phyloP scores from a whole-genome alignment of 2,329 filamentous ascomycete genomes.

The Tolypocladium inflatum region DNA sequence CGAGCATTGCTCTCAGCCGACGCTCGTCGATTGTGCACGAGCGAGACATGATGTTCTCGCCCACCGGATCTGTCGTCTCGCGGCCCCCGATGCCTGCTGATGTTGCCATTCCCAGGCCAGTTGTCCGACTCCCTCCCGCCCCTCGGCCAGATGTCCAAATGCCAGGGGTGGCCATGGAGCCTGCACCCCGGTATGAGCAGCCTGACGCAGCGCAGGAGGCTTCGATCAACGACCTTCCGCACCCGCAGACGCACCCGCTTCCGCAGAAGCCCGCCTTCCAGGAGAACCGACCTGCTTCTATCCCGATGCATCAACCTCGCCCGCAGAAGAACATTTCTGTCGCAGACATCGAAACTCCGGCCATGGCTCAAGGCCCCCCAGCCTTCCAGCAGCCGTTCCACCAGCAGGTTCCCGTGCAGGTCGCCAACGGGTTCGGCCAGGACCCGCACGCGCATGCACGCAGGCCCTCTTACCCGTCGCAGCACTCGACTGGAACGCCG shows the following conservation, averaged over 20 bases:
- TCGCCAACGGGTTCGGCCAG: conserved; percentile 46
- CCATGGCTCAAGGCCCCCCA: conserved; percentile 47
- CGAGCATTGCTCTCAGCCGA: conserved; percentile 80
- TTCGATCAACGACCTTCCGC: conserved; percentile 42
- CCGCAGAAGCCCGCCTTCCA: conserved; percentile 49
- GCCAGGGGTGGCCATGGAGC: conserved; percentile 9
- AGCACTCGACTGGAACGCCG: conserved; percentile 66
- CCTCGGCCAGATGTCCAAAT: conserved; percentile 20
- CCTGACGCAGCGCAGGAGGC: conserved; percentile 13
- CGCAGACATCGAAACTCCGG: conserved; percentile 82
- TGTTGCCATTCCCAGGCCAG: conserved; percentile 48
- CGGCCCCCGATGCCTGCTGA: conserved; percentile 55
- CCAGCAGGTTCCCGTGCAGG: conserved; percentile 79
- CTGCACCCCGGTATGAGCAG: conserved; percentile 8
- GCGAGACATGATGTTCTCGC: conserved; percentile 70
- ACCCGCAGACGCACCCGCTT: conserved; percentile 48
- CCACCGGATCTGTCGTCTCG: conserved; percentile 68
- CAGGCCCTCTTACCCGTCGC: conserved; percentile 60
- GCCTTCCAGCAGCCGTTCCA: conserved; percentile 91
- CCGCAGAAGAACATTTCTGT: conserved; percentile 93
- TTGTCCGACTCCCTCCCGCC: conserved; percentile 74
- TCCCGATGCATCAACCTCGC: conserved; percentile 85
- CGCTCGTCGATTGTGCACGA: conserved; percentile 66
- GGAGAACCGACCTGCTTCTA: conserved; percentile 40
- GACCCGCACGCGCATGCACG: conserved; percentile 57